Evolutionary conservation across 345 rosid species (phyloP), one percentile per base, ranked within the genome.

Genomic region (Moricandia moricandioides): DNA sequence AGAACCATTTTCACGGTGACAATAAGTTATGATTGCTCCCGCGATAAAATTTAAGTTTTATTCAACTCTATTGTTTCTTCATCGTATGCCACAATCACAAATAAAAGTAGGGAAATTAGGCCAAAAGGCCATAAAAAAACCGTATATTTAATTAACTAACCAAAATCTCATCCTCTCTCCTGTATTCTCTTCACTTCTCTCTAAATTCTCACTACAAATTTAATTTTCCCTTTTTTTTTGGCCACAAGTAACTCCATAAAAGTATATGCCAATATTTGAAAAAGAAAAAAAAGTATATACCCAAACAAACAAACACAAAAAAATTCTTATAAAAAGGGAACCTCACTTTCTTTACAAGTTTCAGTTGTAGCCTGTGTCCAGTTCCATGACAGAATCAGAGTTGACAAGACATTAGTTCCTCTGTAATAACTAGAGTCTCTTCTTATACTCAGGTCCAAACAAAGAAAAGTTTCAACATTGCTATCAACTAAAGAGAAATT

Each of bases 351-450:
- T 67, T 8, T 13, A 45, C 37, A 21, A 57, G 7, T 11, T 39
- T 43, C 51, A 43, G 60, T 62, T 51, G 57, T 47, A 52, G 40
- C 18, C 30, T 60, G 57, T 13, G 58, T 58, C 30, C 40, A 74
- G 9, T 45, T 59, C 40, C 11, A 2, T 34, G 35, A 69, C 17
- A 47, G 21, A 69, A 76, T 4, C 69, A 68, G 43, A 75, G 69
- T 75, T 68, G 54, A 54, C 47, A 33, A 49, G 52, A 58, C 39
- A 74, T 4, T 35, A 51, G 58, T 37, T 75, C 12, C 7, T 70
- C 60, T 76, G 69, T 75, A 13, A 73, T 49, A 27, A 65, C 66
- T 51, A 31, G 18, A 47, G 16, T 67, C 31, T 9, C 18, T 62
- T 62, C 67, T 9, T 45, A 16, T 17, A 61, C 49, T 54, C 7